Base-by-base conservation (phyloP, 2,329 filamentous ascomycete species). In the Waltergamsia citrina region DNA sequence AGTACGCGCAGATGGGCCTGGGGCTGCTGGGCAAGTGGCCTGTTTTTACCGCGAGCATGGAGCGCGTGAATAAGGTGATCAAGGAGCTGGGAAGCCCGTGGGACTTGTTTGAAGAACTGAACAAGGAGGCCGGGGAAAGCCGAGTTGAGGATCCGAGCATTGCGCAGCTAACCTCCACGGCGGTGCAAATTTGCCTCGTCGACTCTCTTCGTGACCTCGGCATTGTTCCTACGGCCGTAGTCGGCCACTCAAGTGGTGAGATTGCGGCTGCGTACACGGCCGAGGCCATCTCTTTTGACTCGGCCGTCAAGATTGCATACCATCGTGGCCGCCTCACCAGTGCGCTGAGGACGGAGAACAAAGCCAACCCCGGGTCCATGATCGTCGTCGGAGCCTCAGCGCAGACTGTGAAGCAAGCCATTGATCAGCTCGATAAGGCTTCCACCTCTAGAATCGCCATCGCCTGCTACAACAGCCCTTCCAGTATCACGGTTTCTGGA, bases 381-480 rank as follows among this genome's bases (percentile, higher is more conserved):
- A 45, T 55, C 21, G 54, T 54, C 5, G 49, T 55, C 10, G 51
- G 49, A 7, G 41, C 52, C 12, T 35, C 29, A 3, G 33, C 40
- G 22, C 32, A 39, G 18, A 36, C 29, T 7, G 28, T 36, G 8
- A 14, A 16, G 3, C 24, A 30, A 4, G n/a, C 24, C 16, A 31
- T 33, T 8, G 22, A 33, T 4, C 16, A 19, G 16, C 5, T 31
- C 7, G 10, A 12, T 12, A 12, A 5, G 51, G 51, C 2, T 29
- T 33, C 7, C 33, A 12, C 18, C 12, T 40, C 35, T 4, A 34
- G n/a, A 5, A 38, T 44, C 3, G 38, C 33, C 3, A 45, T 59
- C 22, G 59, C 52, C 7, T 67, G 66, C 42, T 56, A 61, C 40
- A 72, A 71, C 50, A 66, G 63, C 28, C 65, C 66, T 1, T 48